Conservation (phyloP, 1,284 basidiomycete species). For the Fistulinella cinereoalba region DNA sequence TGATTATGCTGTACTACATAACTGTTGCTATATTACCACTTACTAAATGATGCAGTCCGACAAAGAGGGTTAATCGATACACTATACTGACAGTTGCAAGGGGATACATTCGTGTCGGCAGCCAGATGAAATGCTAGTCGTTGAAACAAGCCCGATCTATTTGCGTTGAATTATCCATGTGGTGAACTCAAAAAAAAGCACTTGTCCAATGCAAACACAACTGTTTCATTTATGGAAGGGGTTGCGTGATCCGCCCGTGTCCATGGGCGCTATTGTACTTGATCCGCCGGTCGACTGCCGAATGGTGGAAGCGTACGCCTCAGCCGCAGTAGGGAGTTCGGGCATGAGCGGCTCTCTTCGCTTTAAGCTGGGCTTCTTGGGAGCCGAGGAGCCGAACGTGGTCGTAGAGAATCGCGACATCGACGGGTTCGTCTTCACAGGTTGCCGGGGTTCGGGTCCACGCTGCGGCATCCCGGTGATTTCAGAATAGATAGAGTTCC, state of each 20-base stretch:
- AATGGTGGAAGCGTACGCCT: constrained; percentile 54
- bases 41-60: constrained; percentile 14
- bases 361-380: constrained; percentile 23
- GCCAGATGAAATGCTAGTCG: neutral
- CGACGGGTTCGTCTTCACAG: constrained; percentile 49
- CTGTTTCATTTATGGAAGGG: constrained; percentile 44
- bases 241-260: constrained; percentile 46
- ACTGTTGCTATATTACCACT: constrained; percentile 13
- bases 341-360: constrained; percentile 28
- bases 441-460: constrained; percentile 64
- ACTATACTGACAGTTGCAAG: constrained; percentile 19
- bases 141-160: constrained; percentile 15
- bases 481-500: constrained; percentile 64
- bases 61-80: constrained; percentile 16
- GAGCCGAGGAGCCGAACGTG: constrained; percentile 35
- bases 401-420: constrained; percentile 47
- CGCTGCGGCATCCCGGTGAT: constrained; percentile 58
- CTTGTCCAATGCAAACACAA: constrained; percentile 4
- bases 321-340: constrained; percentile 50
- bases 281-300: constrained; percentile 31
- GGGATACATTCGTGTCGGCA: constrained; percentile 4
- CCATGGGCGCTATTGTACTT: constrained; percentile 33
- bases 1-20: constrained; percentile 26
- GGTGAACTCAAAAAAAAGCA: constrained; percentile 8
- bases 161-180: constrained; percentile 17